These are phyloP conservation scores for Suillus occidentalis DNA, from an alignment of 768 basidiomycete species.

Conservation along the genomic window DNA sequence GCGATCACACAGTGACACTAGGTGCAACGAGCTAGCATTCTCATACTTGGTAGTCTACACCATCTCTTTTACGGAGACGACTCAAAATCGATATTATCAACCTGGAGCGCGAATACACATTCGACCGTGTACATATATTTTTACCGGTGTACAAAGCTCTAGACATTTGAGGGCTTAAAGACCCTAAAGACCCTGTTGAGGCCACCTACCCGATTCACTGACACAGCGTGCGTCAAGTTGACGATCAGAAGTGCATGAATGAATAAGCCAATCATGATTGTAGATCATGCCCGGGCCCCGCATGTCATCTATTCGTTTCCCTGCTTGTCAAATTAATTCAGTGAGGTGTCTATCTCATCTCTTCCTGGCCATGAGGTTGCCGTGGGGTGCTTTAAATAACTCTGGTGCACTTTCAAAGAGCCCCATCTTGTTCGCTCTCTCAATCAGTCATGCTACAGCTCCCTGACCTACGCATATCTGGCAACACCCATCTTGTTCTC, in stretches of 20 bases:
- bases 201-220: too few relatives aligned
- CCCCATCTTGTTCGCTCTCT: neutral
- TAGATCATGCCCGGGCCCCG: neutral
- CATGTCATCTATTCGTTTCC: neutral
- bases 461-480: neutral
- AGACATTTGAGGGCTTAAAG: too few relatives aligned
- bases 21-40: too few relatives aligned
- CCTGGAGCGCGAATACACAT: too few relatives aligned
- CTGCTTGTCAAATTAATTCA: too few relatives aligned
- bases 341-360: neutral
- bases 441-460: neutral
- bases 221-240: too few relatives aligned
- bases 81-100: neutral
- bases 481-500: neutral
- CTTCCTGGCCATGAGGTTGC: neutral
- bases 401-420: neutral
- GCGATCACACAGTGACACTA: too few relatives aligned
- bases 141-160: too few relatives aligned
- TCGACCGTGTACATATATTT: too few relatives aligned
- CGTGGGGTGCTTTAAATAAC: neutral
- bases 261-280: neutral
- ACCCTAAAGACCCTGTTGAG: too few relatives aligned
- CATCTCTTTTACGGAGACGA: too few relatives aligned
- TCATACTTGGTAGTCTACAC: too few relatives aligned
- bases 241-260: neutral